Evolutionary conservation across 1,284 basidiomycete species (phyloP), one percentile per base, ranked within the genome.

Genomic region (Puccinia triticina): DNA sequence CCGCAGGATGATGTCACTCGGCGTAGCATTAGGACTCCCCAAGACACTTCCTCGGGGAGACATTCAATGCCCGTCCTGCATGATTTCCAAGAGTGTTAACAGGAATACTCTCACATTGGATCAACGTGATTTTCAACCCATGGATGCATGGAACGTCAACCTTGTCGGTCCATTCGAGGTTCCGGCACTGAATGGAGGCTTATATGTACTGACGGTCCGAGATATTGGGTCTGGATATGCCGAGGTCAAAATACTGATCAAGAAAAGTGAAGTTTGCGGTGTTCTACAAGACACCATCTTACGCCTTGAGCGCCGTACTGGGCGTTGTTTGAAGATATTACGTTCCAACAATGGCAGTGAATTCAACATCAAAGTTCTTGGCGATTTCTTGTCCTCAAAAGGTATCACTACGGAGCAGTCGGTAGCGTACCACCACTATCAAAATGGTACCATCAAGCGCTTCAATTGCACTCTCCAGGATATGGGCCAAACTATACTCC

Each of bases 161-260:
- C 32, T 74, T 12, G 34, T 74, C 34, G 72, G 72, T 16, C 72
- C 50, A 14, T 57, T 74, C 40, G 72, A 74, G 26, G 50, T 26
- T n/a, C 21, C 40, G 16, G 26, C 37, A 12, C 12, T 69, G 14
- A 21, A 21, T 26, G 26, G 66, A 8, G 66, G 66, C 2, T 2
- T 18, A 4, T 69, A 7, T 34, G 29, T 69, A 2, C 37, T 69
- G 1, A n/a, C 66, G 3, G 16, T 46, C 66, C 43, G 40, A n/a
- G 66, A 69, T 34, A 16, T 67, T 40, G 64, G 64, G 5, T 67
- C 64, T 40, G 64, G 64, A 12, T 67, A 67, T 29, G 18, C 34
- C 40, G 64, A 67, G 64, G 18, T 40, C 8, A 32, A 32, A 10
- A 67, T 37, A 10, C 12, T 37, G 2, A n/a, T 8, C 2, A 34